Base-by-base conservation (phyloP, 2,329 filamentous ascomycete species). In the Pseudopithomyces maydicus region DNA sequence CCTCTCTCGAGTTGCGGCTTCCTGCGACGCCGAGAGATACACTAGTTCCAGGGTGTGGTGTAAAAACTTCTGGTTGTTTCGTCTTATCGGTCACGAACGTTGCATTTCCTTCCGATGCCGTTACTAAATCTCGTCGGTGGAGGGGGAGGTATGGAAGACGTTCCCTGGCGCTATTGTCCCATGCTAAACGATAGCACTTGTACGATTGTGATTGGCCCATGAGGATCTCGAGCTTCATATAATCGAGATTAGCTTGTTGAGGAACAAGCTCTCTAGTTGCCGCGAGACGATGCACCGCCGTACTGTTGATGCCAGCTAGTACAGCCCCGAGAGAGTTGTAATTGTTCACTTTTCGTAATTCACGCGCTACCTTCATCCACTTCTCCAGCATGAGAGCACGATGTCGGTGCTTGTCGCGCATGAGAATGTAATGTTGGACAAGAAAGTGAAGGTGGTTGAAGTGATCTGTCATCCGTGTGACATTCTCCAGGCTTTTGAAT, bases 291-390 rank as follows among this genome's bases (percentile, higher is more conserved):
- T 95, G 90, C 26, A 99, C 89, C 0, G 92, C 88, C 2, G 90
- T 91, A 57, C 91, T 90, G 72, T 96, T 96, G 69, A 99, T 90
- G 8, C 94, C 95, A 6, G 95, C 94, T 56, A 99, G 85, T 35
- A 99, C 87, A 7, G 95, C 94, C n/a, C 93, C 94, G 1, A 99
- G 82, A 0, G 92, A 90, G 73, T 98, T 98, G 81, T 98, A 99
- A 76, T 99, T 98, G 80, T 98, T 97, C 59, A 97, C 80, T 70
- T 93, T 89, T 38, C 95, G 90, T 48, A 99, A 81, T 78, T 92
- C 94, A 69, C 78, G 75, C 35, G 94, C 93, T 66, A 99, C 88
- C 50, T 85, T 86, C 91, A 98, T 98, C 73, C 97, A 97, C 73
- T 97, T 97, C 74, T 97, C 94, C 54, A 99, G 79, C 79, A 95